Base-by-base conservation (phyloP, 192 early-diverging fungal species). In the Globomyces pollinis-pini region DNA sequence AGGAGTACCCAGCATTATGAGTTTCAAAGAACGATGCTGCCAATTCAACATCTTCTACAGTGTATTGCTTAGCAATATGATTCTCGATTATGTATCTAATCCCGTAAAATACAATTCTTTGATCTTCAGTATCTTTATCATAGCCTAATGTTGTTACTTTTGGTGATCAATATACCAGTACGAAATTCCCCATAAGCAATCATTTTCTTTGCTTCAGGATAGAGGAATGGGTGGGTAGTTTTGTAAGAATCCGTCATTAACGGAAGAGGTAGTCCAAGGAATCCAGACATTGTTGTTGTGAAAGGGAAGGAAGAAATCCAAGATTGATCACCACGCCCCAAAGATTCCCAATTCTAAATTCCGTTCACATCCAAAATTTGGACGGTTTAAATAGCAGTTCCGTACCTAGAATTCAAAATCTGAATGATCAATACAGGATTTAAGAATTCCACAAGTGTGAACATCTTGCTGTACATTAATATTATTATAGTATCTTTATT, bases 181-280 rank as follows among this genome's bases (percentile, higher is more conserved):
- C 91, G 86, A 69, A 89, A 90, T 65, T 93, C 91, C 33, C 76
- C 84, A 54, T 93, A 93, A 31, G 91, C 91, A 23, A 84, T 78
- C 69, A 87, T 83, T 76, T 75, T 71, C 35, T 75, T 57, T 1
- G 88, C 82, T 13, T 79, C 73, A 1, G 91, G 91, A 62, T 88
- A 90, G 38, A 93, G 68, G 58, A 75, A 78, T 15, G 74, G 74
- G 61, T 93, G 91, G 16, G 79, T 79, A 0, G 79, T 73, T 73
- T 93, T 93, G 81, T 93, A 93, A 29, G 87, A 88, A 68, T 93
- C 91, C 5, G 91, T 85, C 20, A 93, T 65, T 35, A 93, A 63
- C 5, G 78, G 66, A 8, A 80, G 68, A 1, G 88, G 87, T 31
- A 90, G 54, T 2, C 69, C 69, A 59, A 71, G 73, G 9, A 26